These are phyloP conservation scores for Eimeria maxima DNA, from an alignment of 169 alveolate genomes.

Conservation along the genomic window DNA sequence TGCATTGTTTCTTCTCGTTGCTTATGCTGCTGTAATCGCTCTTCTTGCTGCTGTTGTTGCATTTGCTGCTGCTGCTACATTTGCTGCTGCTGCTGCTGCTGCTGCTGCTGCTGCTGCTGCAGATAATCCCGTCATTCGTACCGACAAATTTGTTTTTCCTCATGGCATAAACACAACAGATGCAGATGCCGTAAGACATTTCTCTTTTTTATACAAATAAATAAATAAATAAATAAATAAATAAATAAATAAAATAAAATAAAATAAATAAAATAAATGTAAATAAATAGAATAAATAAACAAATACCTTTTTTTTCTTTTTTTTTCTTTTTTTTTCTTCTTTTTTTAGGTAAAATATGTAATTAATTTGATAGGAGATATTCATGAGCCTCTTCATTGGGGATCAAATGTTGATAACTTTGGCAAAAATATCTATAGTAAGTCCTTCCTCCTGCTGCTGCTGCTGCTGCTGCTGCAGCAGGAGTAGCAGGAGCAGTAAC, in stretches of 20 bases:
- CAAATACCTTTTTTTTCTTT: background rate
- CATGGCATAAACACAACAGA: conserved; percentile 79
- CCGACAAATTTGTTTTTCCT: conserved; percentile 73
- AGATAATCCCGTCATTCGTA: conserved; percentile 36
- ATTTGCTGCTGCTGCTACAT: conserved; percentile 4
- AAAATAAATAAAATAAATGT: too few species aligned
- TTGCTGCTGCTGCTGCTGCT: conserved; percentile 7
- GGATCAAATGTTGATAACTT: conserved; percentile 75
- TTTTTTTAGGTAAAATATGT: conserved; percentile 78
- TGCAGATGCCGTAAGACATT: conserved; percentile 70
- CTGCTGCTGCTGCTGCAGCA: conserved; percentile 23
- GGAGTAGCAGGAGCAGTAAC: conserved; percentile 2
- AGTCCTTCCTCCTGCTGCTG: background rate
- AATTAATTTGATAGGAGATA: conserved; percentile 85
- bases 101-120: conserved; percentile 58
- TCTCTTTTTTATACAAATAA: background rate
- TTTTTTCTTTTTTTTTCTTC: background rate
- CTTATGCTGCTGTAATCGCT: conserved; percentile 16
- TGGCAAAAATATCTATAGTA: background rate
- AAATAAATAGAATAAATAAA: too few species aligned
- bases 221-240: background rate
- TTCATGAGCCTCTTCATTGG: conserved; percentile 87
- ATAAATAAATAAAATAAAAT: background rate
- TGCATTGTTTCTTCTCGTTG: conserved; percentile 9
- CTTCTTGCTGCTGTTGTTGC: conserved; percentile 26